phyloP scores from a whole-genome alignment of 257 asterid genomes.

The Solanum sejunctum region DNA sequence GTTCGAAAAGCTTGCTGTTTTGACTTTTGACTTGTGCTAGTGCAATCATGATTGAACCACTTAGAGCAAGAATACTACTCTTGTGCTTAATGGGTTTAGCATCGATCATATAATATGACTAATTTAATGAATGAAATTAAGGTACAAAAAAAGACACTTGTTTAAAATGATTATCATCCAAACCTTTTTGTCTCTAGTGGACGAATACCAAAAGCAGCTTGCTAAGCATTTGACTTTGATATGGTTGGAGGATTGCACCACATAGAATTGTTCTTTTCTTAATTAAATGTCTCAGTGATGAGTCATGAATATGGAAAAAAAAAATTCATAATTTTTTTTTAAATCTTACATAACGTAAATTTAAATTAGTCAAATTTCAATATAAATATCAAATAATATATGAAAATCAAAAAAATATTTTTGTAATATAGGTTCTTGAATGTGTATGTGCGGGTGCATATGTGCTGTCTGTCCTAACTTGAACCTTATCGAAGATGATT shows the following conservation, averaged over 20 bases:
- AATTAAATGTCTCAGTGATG: neutral
- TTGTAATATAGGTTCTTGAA: neutral
- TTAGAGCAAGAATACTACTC: neutral
- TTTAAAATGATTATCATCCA: neutral
- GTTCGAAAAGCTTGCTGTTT: neutral
- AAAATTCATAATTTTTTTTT: too few relatives aligned
- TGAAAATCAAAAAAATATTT: too few relatives aligned
- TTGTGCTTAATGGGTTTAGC: neutral
- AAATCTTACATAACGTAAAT: too few relatives aligned
- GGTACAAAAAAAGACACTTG: neutral
- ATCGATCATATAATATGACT: neutral
- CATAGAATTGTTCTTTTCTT: too few relatives aligned
- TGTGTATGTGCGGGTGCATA: neutral
- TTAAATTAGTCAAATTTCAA: too few relatives aligned
- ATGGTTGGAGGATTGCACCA: neutral
- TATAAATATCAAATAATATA: too few relatives aligned
- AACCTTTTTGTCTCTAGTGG: constrained; percentile 3
- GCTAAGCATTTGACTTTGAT: constrained; percentile 15
- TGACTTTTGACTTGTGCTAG: neutral
- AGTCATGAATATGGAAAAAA: rapidly evolving
- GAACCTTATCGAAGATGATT: constrained; percentile 10
- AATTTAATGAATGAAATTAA: neutral
- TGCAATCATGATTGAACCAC: constrained; percentile 1
- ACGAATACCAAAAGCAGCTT: neutral
- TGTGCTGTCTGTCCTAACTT: neutral